These are phyloP conservation scores for Pulveroboletus ravenelii DNA, from an alignment of 768 basidiomycete genomes.

Conservation along the genomic window DNA sequence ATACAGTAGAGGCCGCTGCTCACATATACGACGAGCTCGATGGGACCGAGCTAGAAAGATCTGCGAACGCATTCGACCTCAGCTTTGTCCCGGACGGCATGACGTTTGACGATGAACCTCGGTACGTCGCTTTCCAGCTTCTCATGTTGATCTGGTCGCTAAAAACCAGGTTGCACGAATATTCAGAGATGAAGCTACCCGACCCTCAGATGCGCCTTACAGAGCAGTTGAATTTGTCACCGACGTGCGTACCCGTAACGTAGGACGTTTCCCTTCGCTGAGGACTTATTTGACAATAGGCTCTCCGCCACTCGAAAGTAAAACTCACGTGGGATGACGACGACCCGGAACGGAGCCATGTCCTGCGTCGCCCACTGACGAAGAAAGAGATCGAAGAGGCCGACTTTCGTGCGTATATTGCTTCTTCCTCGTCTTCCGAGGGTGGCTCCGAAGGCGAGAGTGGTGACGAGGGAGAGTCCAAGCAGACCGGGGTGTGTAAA, in stretches of 20 bases:
- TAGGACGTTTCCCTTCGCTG: background rate
- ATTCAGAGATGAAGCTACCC: constrained; percentile 77
- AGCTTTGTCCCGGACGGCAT: constrained; percentile 91
- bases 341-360: constrained; percentile 76
- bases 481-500: constrained; percentile 1
- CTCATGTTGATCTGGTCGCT: background rate
- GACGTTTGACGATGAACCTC: constrained; percentile 72
- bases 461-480: background rate
- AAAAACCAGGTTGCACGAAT: background rate
- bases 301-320: constrained; percentile 95
- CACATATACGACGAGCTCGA: constrained; percentile 85
- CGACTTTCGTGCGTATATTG: constrained; percentile 80
- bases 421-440: constrained; percentile 66
- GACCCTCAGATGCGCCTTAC: constrained; percentile 54
- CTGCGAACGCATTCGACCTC: constrained; percentile 92
- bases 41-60: constrained; percentile 92
- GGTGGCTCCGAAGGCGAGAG: constrained; percentile 38
- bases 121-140: constrained; percentile 39
- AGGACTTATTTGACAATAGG: constrained; percentile 42
- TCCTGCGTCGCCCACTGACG: constrained; percentile 75
- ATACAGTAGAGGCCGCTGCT: constrained; percentile 67
- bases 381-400: constrained; percentile 86
- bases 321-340: constrained; percentile 99
- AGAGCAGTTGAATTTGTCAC: constrained; percentile 88
- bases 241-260: constrained; percentile 53